These are phyloP conservation scores for Fagopyrum tataricum DNA, from an alignment of 148 eudicot genomes.

Conservation along the genomic window DNA sequence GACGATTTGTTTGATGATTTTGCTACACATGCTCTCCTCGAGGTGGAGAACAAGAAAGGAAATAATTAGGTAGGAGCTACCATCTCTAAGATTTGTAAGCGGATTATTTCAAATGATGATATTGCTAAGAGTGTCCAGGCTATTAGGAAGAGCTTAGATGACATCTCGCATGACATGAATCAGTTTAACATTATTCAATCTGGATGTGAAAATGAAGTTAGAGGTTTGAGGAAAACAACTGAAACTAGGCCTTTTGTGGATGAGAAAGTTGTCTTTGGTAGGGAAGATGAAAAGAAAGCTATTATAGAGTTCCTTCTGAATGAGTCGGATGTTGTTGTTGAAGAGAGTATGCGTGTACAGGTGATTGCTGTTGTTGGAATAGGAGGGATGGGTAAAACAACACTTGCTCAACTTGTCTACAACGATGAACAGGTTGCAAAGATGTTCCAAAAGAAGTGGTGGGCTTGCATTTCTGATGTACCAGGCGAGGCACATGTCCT, in stretches of 20 bases:
- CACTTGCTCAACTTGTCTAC: too few relatives aligned
- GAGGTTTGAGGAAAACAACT: neutral
- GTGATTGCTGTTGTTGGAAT: too few relatives aligned
- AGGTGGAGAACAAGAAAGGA: neutral
- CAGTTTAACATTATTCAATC: neutral
- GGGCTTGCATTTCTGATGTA: conserved; percentile 21
- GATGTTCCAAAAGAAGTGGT: conserved; percentile 13
- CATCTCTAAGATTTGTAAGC: neutral
- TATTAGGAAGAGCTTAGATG: neutral
- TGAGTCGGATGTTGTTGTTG: too few relatives aligned
- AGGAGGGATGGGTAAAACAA: too few relatives aligned
- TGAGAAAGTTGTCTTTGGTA: conserved; percentile 9
- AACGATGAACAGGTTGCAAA: neutral
- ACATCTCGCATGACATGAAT: neutral
- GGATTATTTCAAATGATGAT: neutral
- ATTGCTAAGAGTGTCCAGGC: neutral
- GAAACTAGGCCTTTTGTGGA: neutral
- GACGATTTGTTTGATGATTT: conserved; percentile 20
- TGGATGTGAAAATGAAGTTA: neutral
- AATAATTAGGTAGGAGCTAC: neutral
- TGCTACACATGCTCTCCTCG: neutral
- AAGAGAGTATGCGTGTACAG: too few relatives aligned
- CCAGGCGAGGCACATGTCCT: neutral
- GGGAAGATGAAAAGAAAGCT: conserved; percentile 2
- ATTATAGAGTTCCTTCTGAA: neutral